phyloP scores from a whole-genome alignment of 176 grass and related monocot species.

The Rhynchospora pubera region DNA sequence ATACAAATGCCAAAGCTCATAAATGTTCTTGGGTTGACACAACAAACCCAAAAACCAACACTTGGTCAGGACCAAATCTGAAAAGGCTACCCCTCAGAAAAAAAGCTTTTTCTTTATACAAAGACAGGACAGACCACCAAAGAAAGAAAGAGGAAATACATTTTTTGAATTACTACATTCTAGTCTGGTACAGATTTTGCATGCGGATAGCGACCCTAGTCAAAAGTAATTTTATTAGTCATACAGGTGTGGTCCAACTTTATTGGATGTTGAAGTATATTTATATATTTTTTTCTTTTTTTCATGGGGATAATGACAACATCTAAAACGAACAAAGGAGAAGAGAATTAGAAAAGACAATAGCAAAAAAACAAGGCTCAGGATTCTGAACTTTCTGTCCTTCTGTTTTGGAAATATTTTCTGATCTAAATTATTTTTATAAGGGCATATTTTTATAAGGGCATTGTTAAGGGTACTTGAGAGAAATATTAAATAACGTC shows the following conservation, averaged over 20 bases:
- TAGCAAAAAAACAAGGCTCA: too few relatives aligned
- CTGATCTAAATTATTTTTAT: neutral
- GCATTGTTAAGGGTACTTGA: neutral
- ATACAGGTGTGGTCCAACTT: neutral
- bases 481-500: neutral
- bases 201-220: constrained; percentile 9
- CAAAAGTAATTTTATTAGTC: constrained; percentile 9
- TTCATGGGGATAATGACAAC: too few relatives aligned
- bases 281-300: neutral
- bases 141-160: neutral
- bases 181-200: constrained; percentile 3
- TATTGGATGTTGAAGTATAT: neutral
- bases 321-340: too few relatives aligned
- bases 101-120: constrained; percentile 10
- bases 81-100: constrained; percentile 9
- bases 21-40: constrained; percentile 14
- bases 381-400: too few relatives aligned
- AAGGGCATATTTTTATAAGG: neutral
- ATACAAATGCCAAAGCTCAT: constrained; percentile 8
- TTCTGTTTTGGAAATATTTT: neutral
- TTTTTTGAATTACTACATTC: neutral
- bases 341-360: too few relatives aligned
- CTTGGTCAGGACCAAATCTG: constrained; percentile 1
- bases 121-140: neutral
- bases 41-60: neutral